A percentile compares a stretch with the other conserved stretches of the same genome.
Evolutionary conservation across 2,329 filamentous ascomycete species (phyloP).

Genomic region (Nemania sp.): DNA sequence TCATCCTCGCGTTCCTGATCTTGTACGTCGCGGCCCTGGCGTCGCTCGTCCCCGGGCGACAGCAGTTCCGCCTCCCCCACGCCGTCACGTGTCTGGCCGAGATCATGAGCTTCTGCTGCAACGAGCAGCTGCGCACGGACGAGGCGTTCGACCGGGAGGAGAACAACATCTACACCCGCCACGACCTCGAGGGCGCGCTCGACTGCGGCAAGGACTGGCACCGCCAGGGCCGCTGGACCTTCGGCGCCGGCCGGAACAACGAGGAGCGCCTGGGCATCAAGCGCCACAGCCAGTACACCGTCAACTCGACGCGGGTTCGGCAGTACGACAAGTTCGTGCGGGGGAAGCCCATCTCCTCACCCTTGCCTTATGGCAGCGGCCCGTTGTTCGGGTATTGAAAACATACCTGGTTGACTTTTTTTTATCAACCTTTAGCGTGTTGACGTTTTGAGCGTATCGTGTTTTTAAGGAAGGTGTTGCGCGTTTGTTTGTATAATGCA

Average conservation of each 20-base stretch:
- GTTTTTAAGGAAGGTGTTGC: background rate
- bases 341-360: slow-evolving; percentile 34
- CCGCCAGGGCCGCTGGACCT: slow-evolving; percentile 58
- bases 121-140: slow-evolving; percentile 72
- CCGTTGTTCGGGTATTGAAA: slow-evolving; percentile 31
- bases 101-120: slow-evolving; percentile 76
- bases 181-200: slow-evolving; percentile 70
- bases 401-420: background rate
- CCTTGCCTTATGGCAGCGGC: slow-evolving; percentile 29
- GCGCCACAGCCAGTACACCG: slow-evolving; percentile 38
- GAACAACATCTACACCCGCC: slow-evolving; percentile 57
- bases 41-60: slow-evolving; percentile 63
- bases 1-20: slow-evolving; percentile 72
- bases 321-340: slow-evolving; percentile 32
- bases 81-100: slow-evolving; percentile 73
- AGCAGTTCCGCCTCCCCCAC: slow-evolving; percentile 71
- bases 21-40: slow-evolving; percentile 70
- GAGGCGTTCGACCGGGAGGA: slow-evolving; percentile 71
- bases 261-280: slow-evolving; percentile 40
- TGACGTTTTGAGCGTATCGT: background rate
- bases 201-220: slow-evolving; percentile 55
- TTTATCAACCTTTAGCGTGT: background rate
- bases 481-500: too few species aligned
- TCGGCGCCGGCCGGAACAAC: slow-evolving; percentile 48
- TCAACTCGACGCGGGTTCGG: slow-evolving; percentile 31